Evolutionary conservation across 371 early-diverging fungal genomes (phyloP).

Genomic region (Mortierella polycephala): DNA sequence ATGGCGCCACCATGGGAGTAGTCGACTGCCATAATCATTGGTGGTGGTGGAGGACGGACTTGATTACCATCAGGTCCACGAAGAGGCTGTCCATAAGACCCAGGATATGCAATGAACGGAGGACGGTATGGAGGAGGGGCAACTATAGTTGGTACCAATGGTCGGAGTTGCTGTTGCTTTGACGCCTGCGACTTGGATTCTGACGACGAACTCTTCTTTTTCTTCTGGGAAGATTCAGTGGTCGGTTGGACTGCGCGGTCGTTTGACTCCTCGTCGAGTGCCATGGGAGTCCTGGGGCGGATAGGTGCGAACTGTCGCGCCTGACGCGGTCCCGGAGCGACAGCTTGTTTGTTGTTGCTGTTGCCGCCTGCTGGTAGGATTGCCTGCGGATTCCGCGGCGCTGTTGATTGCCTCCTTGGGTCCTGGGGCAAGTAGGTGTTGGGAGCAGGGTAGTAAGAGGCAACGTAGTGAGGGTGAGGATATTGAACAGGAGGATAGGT

Average conservation of each 20-base stretch:
- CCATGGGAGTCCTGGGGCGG: slow-evolving; percentile 48
- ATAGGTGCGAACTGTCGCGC: slow-evolving; percentile 48
- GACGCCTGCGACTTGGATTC: slow-evolving; percentile 1
- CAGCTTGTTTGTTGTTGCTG: slow-evolving; percentile 8
- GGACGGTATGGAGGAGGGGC: slow-evolving; percentile 50
- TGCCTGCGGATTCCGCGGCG: slow-evolving; percentile 28
- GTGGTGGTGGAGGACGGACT: slow-evolving; percentile 9
- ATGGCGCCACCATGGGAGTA: slow-evolving; percentile 28
- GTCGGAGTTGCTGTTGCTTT: slow-evolving; percentile 16
- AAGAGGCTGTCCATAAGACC: slow-evolving; percentile 21
- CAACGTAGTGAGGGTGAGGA: slow-evolving; percentile 51
- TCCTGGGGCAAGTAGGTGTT: slow-evolving; percentile 30
- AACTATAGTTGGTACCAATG: slow-evolving; percentile 21
- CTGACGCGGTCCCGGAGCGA: slow-evolving; percentile 15
- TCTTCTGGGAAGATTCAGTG: slow-evolving; percentile 28
- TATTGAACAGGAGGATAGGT: slow-evolving; percentile 28
- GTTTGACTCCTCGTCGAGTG: slow-evolving; percentile 33
- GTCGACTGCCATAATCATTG: slow-evolving; percentile 51
- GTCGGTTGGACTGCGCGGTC: slow-evolving; percentile 31
- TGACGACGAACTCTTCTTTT: slow-evolving; percentile 21
- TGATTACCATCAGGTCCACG: slow-evolving; percentile 8
- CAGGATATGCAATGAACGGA: slow-evolving; percentile 41
- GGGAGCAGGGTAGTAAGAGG: slow-evolving; percentile 50
- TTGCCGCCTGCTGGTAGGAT: slow-evolving; percentile 6
- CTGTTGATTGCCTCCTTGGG: slow-evolving; percentile 5